phyloP scores from a whole-genome alignment of 352 stramenopile species.

The Pythium sp. region DNA sequence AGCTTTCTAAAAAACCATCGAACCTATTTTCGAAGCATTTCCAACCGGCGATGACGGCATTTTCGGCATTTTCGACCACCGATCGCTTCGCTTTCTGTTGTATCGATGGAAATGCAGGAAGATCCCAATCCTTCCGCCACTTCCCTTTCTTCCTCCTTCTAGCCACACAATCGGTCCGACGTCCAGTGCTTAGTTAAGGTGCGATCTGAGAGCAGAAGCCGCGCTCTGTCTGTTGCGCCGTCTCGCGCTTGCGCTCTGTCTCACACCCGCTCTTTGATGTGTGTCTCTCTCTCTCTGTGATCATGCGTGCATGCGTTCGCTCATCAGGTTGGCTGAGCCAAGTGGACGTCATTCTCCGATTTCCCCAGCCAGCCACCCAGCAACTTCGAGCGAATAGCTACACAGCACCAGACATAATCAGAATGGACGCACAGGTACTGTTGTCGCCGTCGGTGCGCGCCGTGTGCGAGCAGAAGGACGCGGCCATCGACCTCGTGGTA shows the following conservation, averaged over 20 bases:
- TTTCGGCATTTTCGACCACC: not conserved
- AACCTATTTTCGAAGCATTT: not conserved
- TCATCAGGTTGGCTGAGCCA: not conserved
- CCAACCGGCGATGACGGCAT: not conserved
- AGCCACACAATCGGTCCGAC: not conserved
- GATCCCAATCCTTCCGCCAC: not conserved
- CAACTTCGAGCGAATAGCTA: not conserved
- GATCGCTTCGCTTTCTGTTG: not conserved
- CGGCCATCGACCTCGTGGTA: constrained; percentile 48
- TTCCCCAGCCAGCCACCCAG: not conserved
- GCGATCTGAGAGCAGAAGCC: not conserved
- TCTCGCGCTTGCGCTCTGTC: not conserved
- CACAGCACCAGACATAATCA: not conserved
- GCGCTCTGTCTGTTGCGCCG: not conserved
- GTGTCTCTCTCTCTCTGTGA: not conserved
- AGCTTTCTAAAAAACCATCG: no score
- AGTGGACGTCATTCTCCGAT: not conserved
- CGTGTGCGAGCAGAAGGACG: constrained; percentile 43
- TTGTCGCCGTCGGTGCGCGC: constrained; percentile 50
- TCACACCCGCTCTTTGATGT: not conserved
- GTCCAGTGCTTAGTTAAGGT: not conserved
- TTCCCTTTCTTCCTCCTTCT: not conserved
- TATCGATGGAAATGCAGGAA: not conserved
- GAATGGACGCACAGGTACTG: not conserved
- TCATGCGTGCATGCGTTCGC: not conserved